A percentile compares a stretch with the other conserved stretches of the same genome.
phyloP scores from a whole-genome alignment of 169 alveolate species.

The Plasmodium billcollinsi region DNA sequence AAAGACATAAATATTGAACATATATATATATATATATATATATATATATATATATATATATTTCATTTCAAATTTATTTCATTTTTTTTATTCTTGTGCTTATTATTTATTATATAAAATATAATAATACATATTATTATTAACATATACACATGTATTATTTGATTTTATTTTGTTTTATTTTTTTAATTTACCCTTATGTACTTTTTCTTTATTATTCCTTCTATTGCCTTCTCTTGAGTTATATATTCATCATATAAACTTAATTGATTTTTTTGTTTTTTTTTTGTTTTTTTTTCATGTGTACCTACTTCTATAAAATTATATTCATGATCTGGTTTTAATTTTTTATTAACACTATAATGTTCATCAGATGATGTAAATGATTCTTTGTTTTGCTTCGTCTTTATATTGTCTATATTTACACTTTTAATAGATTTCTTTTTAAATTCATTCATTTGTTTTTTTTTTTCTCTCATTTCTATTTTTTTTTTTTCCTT shows the following conservation, averaged over 20 bases:
- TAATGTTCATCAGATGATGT: neutral
- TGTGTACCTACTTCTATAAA: constrained; percentile 27
- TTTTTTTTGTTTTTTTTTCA: constrained; percentile 7
- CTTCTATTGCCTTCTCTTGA: constrained; percentile 67
- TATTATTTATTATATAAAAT: neutral
- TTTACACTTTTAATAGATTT: neutral
- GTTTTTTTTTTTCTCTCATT: neutral
- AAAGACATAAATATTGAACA: neutral
- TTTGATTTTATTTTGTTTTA: too few relatives aligned
- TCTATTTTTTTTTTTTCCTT: neutral
- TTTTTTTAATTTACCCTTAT: constrained; percentile 28
- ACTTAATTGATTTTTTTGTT: neutral
- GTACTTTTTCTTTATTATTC: constrained; percentile 63
- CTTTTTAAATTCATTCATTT: neutral
- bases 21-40: constrained; percentile 9
- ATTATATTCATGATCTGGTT: constrained; percentile 41
- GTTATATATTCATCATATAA: constrained; percentile 75
- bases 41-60: constrained; percentile 3
- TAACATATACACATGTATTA: neutral
- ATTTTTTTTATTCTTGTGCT: neutral
- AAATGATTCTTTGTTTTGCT: neutral
- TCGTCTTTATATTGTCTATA: neutral
- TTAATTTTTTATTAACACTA: neutral
- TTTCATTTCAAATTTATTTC: too few relatives aligned
- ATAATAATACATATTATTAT: too few relatives aligned